Evolutionary conservation across 148 eudicot genomes (phyloP).

Genomic region (Bassia scoparia): DNA sequence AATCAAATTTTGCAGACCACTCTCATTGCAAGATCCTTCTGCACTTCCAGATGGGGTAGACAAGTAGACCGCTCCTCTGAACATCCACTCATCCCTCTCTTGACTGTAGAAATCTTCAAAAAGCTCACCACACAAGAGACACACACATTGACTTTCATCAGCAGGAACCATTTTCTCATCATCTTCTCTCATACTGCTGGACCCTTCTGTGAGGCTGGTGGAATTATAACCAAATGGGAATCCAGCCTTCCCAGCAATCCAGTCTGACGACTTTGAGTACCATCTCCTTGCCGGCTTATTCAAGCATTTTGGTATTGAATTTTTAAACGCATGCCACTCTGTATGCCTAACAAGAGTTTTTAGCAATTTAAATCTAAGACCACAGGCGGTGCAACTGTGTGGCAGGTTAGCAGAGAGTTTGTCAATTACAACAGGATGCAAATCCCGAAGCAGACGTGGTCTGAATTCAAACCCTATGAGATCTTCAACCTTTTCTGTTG

Average conservation of each 20-base stretch:
- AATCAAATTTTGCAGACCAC: conserved; percentile 41
- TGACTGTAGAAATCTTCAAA: conserved; percentile 74
- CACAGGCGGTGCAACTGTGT: conserved; percentile 65
- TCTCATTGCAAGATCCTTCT: conserved; percentile 33
- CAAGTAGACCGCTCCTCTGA: conserved; percentile 71
- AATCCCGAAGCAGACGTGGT: conserved; percentile 62
- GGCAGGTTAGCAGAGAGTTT: conserved; percentile 60
- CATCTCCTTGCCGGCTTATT: conserved; percentile 55
- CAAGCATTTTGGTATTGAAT: conserved; percentile 27
- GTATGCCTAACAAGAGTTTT: conserved; percentile 67
- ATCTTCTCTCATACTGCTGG: conserved; percentile 31
- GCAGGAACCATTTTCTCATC: conserved; percentile 64
- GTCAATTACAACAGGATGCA: conserved; percentile 57
- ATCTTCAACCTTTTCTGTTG: conserved; percentile 33
- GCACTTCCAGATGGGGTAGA: conserved; percentile 33
- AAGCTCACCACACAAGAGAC: conserved; percentile 86
- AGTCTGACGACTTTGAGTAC: conserved; percentile 54
- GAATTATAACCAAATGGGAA: conserved; percentile 23
- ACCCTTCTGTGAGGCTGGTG: conserved; percentile 19
- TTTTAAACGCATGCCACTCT: conserved; percentile 75
- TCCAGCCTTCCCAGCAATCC: conserved; percentile 50
- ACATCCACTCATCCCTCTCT: conserved; percentile 83
- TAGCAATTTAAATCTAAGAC: conserved; percentile 60
- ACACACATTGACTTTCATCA: conserved; percentile 83
- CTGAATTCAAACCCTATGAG: conserved; percentile 74